phyloP scores from a whole-genome alignment of 2,329 filamentous ascomycete species.

The Diaporthe amygdali region DNA sequence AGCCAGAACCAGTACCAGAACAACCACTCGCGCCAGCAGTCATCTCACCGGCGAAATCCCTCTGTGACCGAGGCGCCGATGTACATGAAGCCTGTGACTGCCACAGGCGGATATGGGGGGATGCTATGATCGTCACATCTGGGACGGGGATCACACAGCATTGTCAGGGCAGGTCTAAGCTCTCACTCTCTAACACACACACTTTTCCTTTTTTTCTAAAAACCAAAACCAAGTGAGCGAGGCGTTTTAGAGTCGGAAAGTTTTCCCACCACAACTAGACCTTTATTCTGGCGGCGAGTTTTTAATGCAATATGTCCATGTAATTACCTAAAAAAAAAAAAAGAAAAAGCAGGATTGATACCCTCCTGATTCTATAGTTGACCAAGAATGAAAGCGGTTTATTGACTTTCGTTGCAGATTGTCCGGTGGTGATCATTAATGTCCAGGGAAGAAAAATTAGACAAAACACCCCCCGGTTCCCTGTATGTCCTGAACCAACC shows the following conservation, averaged over 20 bases:
- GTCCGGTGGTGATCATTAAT: background rate
- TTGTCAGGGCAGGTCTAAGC: too few relatives aligned
- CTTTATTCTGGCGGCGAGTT: background rate
- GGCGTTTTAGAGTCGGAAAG: constrained; percentile 7
- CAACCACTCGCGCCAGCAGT: background rate
- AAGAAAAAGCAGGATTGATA: background rate
- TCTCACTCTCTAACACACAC: too few relatives aligned
- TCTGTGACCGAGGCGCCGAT: background rate
- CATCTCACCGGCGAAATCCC: background rate
- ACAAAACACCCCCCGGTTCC: background rate
- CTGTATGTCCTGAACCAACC: background rate
- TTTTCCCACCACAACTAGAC: background rate
- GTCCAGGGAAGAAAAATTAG: background rate
- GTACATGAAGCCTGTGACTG: background rate
- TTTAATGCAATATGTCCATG: background rate
- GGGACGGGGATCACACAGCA: background rate
- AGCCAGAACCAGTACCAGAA: background rate
- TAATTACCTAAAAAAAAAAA: constrained; percentile 7
- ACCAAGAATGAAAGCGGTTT: background rate
- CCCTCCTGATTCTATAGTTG: background rate
- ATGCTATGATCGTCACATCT: background rate
- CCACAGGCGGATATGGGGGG: background rate
- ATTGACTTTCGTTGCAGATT: background rate
- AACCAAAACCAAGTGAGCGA: background rate
- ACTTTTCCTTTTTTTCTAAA: background rate